These are phyloP conservation scores for Coprinopsis marcescibilis DNA, from an alignment of 768 basidiomycete species.

Conservation along the genomic window DNA sequence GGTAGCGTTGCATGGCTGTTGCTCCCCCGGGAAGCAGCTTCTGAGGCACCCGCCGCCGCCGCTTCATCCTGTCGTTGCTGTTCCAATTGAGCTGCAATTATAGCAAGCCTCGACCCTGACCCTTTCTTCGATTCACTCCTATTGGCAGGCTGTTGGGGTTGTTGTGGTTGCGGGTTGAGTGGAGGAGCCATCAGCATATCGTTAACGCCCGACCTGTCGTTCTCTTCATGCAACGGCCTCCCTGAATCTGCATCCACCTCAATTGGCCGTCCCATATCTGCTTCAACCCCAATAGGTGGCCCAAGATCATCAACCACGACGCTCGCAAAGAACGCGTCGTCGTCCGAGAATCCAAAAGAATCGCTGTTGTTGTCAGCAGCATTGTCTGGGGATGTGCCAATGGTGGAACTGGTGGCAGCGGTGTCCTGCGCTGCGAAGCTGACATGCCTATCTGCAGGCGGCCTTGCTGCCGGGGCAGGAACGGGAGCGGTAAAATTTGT, in stretches of 20 bases:
- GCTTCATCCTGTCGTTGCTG: conserved; percentile 3
- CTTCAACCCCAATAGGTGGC: conserved; percentile 35
- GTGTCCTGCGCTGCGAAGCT: background rate
- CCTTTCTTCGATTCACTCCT: background rate
- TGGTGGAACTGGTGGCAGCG: background rate
- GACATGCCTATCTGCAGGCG: too few relatives aligned
- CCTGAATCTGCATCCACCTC: conserved; percentile 29
- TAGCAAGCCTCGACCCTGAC: conserved; percentile 7
- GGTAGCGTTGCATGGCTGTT: background rate
- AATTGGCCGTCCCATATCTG: conserved; percentile 39
- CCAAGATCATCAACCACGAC: conserved; percentile 47
- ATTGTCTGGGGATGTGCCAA: conserved; percentile 2
- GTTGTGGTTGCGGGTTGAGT: background rate
- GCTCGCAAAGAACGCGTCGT: conserved; percentile 57
- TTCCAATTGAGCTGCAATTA: conserved; percentile 8
- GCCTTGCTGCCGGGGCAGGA: too few relatives aligned
- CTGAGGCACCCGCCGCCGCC: background rate
- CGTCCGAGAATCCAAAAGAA: conserved; percentile 57
- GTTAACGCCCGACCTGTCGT: conserved; percentile 21
- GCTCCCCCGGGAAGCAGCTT: background rate
- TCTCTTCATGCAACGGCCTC: conserved; percentile 40
- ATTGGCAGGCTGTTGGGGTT: background rate
- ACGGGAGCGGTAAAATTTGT: too few relatives aligned
- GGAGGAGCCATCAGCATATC: too few relatives aligned
- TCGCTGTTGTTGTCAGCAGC: conserved; percentile 23